Conservation (phyloP, 148 eudicot species). For the Suaeda aralocaspica region DNA sequence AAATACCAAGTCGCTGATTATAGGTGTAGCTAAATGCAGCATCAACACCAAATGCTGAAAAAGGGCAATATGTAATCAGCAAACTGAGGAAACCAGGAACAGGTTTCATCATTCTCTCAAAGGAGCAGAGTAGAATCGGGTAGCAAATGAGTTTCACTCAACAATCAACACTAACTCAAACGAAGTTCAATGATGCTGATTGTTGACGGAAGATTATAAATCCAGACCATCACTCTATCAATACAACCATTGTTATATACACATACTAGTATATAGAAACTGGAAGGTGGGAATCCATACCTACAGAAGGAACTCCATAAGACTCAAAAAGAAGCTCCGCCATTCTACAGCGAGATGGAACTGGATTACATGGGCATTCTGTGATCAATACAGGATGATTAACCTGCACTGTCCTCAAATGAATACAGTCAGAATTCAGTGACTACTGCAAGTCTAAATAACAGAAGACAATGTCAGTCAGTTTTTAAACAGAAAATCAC, state of each 20-base stretch:
- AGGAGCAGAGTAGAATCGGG: background rate
- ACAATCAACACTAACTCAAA: background rate
- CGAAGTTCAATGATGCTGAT: background rate
- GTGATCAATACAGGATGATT: slow-evolving; percentile 90
- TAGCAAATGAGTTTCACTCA: background rate
- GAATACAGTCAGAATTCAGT: slow-evolving; percentile 13
- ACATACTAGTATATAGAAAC: too few relatives aligned
- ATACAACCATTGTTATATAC: background rate
- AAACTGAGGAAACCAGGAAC: background rate
- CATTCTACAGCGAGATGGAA: slow-evolving; percentile 91
- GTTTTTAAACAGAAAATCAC: background rate
- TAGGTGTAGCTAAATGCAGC: slow-evolving; percentile 92
- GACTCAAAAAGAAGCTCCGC: slow-evolving; percentile 96
- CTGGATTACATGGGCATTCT: slow-evolving; percentile 91
- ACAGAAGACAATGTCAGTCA: background rate
- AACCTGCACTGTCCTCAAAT: slow-evolving; percentile 70
- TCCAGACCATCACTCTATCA: background rate
- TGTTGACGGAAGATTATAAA: background rate
- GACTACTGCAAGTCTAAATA: slow-evolving; percentile 14
- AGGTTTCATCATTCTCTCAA: background rate
- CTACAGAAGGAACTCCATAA: slow-evolving; percentile 98
- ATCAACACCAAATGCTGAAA: slow-evolving; percentile 90
- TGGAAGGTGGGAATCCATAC: slow-evolving; percentile 39
- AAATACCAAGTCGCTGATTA: slow-evolving; percentile 74
- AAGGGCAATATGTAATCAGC: slow-evolving; percentile 1